Base-by-base conservation (phyloP, 306 rosid species). In the Alnus glutinosa region DNA sequence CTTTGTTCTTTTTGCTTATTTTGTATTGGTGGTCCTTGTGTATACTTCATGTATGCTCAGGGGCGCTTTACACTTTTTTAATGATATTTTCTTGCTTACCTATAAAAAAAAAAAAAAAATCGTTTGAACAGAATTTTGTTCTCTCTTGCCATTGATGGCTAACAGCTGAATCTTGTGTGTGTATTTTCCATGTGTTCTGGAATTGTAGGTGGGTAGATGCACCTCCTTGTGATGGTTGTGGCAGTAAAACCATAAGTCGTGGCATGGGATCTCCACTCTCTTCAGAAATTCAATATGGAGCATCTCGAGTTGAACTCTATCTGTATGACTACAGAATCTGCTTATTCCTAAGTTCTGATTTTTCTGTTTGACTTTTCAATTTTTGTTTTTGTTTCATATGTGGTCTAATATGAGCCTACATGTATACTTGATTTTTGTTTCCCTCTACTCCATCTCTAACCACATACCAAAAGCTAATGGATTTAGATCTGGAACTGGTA, bases 191-290 rank as follows among this genome's bases (percentile, higher is more conserved):
- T 48, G 54, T 76, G 66, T 51, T 67, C 83, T 74, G 74, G 23
- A 70, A 67, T 54, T 7, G 74, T 81, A 94, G 98, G 9, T 94
- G 98, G 97, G 98, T 94, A 77, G 50, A 92, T 83, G 62, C 78
- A 51, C 97, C 98, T 81, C 71, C 93, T 76, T 94, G 98, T 83
- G 89, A 87, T 14, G 78, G 82, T 74, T 94, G 98, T 59, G 97
- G 97, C 73, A 82, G 83, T 4, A 2, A 75, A 47, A 94, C 98
- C 39, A 78, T 70, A 48, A 32, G 1, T 73, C 86, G 70, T 78
- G 92, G 93, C 78, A 85, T 69, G 88, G 84, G 73, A 71, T n/a
- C 11, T 73, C 68, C 98, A 82, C 86, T 88, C 87, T 85, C 91
- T 87, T 86, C 87, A 4, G 98, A 94, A 84, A 74, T 84, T 77